Base-by-base conservation (phyloP, 169 alveolate species). In the Cryptosporidium viatorum region DNA sequence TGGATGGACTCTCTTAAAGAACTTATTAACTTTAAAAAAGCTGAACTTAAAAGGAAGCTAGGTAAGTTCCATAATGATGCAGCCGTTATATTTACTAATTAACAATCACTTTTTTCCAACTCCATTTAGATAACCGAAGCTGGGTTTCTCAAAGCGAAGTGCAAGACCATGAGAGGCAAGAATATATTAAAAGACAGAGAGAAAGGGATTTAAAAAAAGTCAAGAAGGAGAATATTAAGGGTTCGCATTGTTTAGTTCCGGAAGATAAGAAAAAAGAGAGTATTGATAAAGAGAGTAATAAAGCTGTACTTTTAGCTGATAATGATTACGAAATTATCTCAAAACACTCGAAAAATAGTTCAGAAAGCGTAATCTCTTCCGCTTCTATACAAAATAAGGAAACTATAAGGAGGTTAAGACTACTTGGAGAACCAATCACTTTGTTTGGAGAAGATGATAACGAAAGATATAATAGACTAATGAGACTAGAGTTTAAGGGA, bases 391-490 rank as follows among this genome's bases (percentile, higher is more conserved):
- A 62, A 10, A 69, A 50, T 16, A 60, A 69, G 39, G 94, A 93
- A 71, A 92, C 92, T 18, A 60, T 84, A 45, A 71, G 58, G 18
- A 55, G 93, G 52, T 59, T 95, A 10, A 91, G 97, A 69, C 89
- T 84, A 12, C 71, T 91, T 16, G 94, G 94, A 7, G 92, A 92
- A 59, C 96, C 97, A 10, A 85, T 92, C 10, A 91, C 93, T 5
- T 84, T 91, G 29, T 95, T 93, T 84, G 96, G 96, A 1, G 97
- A 95, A 51, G 85, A 91, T 62, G 95, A 93, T 71, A 41, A 58
- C 74, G 69, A 92, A 50, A 85, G 95, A 50, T 93, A 92, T 48
- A 86, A 86, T 39, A 91, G 96, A 84, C 71, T 92, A 21, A 70
- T 31, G 35, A 41, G 58, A 29, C 43, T 71, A n/a, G 92, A 71